A percentile compares a stretch with the other conserved stretches of the same genome.
Evolutionary conservation across 2,329 filamentous ascomycete species (phyloP).

Genomic region (Chaetomiaceae sp.): DNA sequence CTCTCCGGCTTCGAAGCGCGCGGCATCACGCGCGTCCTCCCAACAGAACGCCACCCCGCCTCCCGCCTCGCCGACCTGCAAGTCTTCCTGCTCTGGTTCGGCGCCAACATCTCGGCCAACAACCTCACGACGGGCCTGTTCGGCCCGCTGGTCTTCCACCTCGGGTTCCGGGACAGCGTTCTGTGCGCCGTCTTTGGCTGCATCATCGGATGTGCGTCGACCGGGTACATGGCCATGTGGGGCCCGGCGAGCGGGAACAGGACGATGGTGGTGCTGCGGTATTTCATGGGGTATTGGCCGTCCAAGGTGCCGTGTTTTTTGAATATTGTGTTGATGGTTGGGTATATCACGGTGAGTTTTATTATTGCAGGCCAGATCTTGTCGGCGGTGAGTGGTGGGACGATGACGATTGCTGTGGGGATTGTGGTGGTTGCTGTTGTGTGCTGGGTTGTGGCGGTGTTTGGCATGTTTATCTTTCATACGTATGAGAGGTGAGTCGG

Average conservation of each 20-base stretch:
- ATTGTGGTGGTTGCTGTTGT: conserved; percentile 61
- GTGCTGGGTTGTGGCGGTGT: conserved; percentile 59
- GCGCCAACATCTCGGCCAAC: conserved; percentile 41
- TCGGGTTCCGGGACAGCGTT: conserved; percentile 29
- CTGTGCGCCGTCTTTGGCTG: conserved; percentile 28
- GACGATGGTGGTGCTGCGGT: conserved; percentile 30
- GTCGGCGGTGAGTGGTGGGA: conserved; percentile 55
- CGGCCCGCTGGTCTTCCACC: conserved; percentile 28
- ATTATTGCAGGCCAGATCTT: conserved; percentile 65
- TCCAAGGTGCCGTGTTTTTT: conserved; percentile 28
- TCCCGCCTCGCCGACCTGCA: conserved; percentile 35
- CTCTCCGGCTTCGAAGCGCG: conserved; percentile 37
- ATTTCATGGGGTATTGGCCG: conserved; percentile 33
- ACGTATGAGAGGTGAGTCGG: conserved; percentile 58
- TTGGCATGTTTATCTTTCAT: conserved; percentile 64
- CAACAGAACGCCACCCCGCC: conserved; percentile 33
- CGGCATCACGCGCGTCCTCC: conserved; percentile 37
- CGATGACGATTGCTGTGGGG: conserved; percentile 59
- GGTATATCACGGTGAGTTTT: conserved; percentile 50
- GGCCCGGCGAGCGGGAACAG: conserved; percentile 28
- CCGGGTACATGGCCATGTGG: conserved; percentile 29
- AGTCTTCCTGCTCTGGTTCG: conserved; percentile 40
- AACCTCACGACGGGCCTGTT: conserved; percentile 34
- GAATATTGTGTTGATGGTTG: conserved; percentile 31
- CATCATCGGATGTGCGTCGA: conserved; percentile 26